Conservation (phyloP, 2,329 filamentous ascomycete genomes). For the Nothopassalora personata region DNA sequence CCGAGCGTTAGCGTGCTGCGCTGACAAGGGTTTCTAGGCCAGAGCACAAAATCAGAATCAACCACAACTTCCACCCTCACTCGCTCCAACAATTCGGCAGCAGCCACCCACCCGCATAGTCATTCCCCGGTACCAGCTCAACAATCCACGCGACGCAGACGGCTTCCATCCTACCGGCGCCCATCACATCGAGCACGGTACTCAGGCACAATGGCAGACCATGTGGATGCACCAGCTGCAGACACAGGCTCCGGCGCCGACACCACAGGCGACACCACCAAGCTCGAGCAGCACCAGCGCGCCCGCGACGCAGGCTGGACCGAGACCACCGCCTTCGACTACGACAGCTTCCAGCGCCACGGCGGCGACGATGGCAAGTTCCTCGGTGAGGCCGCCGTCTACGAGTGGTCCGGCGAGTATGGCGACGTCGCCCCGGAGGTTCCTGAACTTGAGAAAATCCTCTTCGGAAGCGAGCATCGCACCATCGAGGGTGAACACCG, state of each 20-base stretch:
- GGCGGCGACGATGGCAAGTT: conserved; percentile 37
- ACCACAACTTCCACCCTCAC: no score
- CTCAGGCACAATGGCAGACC: not conserved
- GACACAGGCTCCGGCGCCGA: not conserved
- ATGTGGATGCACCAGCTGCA: not conserved
- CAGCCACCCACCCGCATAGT: no score
- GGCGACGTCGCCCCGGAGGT: conserved; percentile 77
- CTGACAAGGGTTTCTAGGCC: not conserved
- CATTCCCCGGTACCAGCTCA: no score
- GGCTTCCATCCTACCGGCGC: no score
- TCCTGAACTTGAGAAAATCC: conserved; percentile 63
- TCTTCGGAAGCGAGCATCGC: conserved; percentile 60
- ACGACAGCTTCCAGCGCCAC: conserved; percentile 21
- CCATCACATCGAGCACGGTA: not conserved
- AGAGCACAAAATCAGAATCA: not conserved
- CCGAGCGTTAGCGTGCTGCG: not conserved
- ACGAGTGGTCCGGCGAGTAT: conserved; percentile 79
- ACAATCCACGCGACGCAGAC: no score
- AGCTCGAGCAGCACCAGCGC: not conserved
- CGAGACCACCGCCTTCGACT: conserved; percentile 25
- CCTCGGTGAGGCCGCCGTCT: conserved; percentile 56
- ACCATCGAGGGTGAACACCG: conserved; percentile 59
- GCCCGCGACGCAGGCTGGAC: conserved; percentile 28
- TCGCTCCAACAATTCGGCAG: no score
- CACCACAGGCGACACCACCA: not conserved